Percentiles rank a stretch among this genome's conserved stretches.
Evolutionary conservation across 179 eudicot species (phyloP).

Genomic region (Dionaea muscipula): DNA sequence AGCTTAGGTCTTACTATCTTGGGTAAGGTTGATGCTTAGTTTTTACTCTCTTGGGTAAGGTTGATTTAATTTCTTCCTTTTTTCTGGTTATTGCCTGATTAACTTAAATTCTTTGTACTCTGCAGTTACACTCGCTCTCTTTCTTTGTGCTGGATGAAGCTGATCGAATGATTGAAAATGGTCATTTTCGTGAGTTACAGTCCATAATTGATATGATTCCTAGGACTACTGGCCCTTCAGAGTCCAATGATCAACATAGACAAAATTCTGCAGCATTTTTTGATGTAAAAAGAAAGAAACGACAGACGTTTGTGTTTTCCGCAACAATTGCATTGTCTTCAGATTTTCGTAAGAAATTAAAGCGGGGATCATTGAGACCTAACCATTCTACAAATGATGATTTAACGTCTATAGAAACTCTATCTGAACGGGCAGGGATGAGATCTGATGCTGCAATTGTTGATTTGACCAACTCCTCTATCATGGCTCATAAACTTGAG

Average conservation of each 20-base stretch:
- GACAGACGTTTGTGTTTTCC: constrained; percentile 93
- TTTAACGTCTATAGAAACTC: constrained; percentile 61
- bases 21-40: no score
- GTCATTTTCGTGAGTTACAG: constrained; percentile 88
- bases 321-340: constrained; percentile 85
- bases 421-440: constrained; percentile 93
- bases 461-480: constrained; percentile 73
- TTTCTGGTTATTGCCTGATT: no score
- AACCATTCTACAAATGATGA: constrained; percentile 36
- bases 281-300: constrained; percentile 64
- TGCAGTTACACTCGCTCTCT: constrained; percentile 86
- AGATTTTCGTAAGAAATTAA: constrained; percentile 82
- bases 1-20: no score
- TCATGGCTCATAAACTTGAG: constrained; percentile 70
- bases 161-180: constrained; percentile 92
- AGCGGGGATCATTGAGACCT: constrained; percentile 52
- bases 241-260: constrained; percentile 29
- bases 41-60: no score
- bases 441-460: constrained; percentile 73
- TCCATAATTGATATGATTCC: constrained; percentile 94
- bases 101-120: background rate
- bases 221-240: constrained; percentile 24
- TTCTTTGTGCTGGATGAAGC: constrained; percentile 99
- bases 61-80: no score
- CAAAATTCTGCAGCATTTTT: constrained; percentile 57